Conservation (phyloP, 257 asterid genomes). For the Gynochthodes officinalis region DNA sequence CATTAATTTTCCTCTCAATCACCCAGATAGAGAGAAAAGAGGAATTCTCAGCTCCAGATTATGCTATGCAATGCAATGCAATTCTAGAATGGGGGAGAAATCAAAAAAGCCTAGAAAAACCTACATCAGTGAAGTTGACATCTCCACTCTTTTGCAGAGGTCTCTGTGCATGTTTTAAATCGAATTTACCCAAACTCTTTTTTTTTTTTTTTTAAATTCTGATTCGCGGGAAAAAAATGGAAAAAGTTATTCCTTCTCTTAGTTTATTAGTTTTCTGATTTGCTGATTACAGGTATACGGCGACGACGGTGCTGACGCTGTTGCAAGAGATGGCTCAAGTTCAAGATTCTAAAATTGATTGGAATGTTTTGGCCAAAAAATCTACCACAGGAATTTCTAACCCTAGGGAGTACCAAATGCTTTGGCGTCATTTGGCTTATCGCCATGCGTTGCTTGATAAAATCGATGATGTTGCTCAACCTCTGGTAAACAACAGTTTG, state of each 20-base stretch:
- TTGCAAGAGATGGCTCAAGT: slow-evolving; percentile 71
- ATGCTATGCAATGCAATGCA: too few relatives aligned
- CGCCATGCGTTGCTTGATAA: slow-evolving; percentile 50
- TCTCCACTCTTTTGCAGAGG: slow-evolving; percentile 54
- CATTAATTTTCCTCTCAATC: background rate
- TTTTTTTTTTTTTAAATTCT: too few relatives aligned
- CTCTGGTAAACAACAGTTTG: slow-evolving; percentile 36
- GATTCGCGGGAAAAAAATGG: too few relatives aligned
- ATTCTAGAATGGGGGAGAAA: slow-evolving; percentile 44
- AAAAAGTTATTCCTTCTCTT: too few relatives aligned
- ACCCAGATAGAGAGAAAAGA: too few relatives aligned
- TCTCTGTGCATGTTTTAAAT: slow-evolving; percentile 9
- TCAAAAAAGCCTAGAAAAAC: slow-evolving; percentile 53
- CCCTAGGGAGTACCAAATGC: slow-evolving; percentile 75
- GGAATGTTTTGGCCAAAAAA: slow-evolving; percentile 66
- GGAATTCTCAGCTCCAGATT: background rate
- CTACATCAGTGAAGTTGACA: slow-evolving; percentile 54
- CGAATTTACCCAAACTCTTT: background rate
- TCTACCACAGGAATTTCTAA: slow-evolving; percentile 64
- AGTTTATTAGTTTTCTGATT: background rate
- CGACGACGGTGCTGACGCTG: slow-evolving; percentile 54
- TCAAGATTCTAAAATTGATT: slow-evolving; percentile 56
- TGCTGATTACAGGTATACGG: slow-evolving; percentile 46
- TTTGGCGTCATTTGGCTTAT: slow-evolving; percentile 92
- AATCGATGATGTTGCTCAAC: slow-evolving; percentile 38